Evolutionary conservation across 2,329 filamentous ascomycete species (phyloP).

Genomic region (Chrysoporthe puriensis): DNA sequence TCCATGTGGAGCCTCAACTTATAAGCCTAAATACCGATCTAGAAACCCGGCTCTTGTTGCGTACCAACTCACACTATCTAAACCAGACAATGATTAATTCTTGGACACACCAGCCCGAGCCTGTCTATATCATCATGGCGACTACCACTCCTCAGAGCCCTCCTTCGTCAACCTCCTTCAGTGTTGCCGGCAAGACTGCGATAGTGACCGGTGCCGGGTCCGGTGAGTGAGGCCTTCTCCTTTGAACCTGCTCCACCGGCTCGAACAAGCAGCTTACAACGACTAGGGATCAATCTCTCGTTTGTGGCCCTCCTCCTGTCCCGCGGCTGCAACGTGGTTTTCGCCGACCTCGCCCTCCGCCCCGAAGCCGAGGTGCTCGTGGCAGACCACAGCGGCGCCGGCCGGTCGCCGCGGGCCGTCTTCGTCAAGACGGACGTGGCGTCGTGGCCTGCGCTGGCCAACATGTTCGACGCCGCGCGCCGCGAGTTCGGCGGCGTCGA

Average conservation of each 20-base stretch:
- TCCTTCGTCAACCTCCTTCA: slow-evolving; percentile 14
- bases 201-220: slow-evolving; percentile 60
- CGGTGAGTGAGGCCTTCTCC: slow-evolving; percentile 38
- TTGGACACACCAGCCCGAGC: not conserved
- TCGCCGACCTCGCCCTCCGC: slow-evolving; percentile 48
- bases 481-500: slow-evolving; percentile 44
- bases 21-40: not conserved
- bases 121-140: slow-evolving; percentile 4
- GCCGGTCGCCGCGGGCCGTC: slow-evolving; percentile 38
- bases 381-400: slow-evolving; percentile 28
- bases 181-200: slow-evolving; percentile 50
- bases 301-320: slow-evolving; percentile 48
- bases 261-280: not conserved
- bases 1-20: not conserved
- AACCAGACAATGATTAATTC: not conserved
- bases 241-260: no score
- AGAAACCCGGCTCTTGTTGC: not conserved
- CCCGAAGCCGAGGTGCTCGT: slow-evolving; percentile 46
- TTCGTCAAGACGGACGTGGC: slow-evolving; percentile 51
- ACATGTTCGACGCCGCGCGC: slow-evolving; percentile 41
- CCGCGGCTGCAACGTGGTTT: slow-evolving; percentile 48
- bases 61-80: not conserved
- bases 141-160: not conserved
- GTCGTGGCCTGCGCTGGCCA: slow-evolving; percentile 43
- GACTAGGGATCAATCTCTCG: slow-evolving; percentile 46